Conservation (phyloP, 441 rosid species). For the Melastoma candidum region DNA sequence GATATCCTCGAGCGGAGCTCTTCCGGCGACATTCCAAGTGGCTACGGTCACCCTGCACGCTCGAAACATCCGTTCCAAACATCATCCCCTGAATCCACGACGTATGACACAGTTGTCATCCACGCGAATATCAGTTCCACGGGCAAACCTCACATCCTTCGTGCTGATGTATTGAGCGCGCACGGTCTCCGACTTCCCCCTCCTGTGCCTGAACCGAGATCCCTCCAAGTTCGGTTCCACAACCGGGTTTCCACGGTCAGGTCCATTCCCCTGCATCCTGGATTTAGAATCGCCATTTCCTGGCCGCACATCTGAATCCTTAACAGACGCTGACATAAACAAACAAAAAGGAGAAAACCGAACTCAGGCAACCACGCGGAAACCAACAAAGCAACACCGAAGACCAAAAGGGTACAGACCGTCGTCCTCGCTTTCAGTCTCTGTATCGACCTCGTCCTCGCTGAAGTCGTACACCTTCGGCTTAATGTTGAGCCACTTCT, state of each 20-base stretch:
- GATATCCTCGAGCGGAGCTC: slow-evolving; percentile 57
- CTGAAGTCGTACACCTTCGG: slow-evolving; percentile 82
- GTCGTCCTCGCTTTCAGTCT: slow-evolving; percentile 91
- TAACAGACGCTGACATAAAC: slow-evolving; percentile 44
- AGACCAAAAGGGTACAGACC: slow-evolving; percentile 27
- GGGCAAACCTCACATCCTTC: slow-evolving; percentile 79
- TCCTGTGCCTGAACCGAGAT: slow-evolving; percentile 50
- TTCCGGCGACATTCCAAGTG: slow-evolving; percentile 99
- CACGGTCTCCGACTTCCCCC: slow-evolving; percentile 93
- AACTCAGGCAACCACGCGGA: slow-evolving; percentile 6
- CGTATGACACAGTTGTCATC: neutral
- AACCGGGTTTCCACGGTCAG: slow-evolving; percentile 13
- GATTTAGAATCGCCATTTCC: slow-evolving; percentile 23
- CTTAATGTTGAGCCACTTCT: slow-evolving; percentile 92
- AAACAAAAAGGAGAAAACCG: slow-evolving; percentile 11
- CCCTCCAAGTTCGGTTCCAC: slow-evolving; percentile 42
- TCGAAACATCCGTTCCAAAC: slow-evolving; percentile 4
- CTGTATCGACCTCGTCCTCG: slow-evolving; percentile 88
- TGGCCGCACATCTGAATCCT: slow-evolving; percentile 30
- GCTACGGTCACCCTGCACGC: slow-evolving; percentile 61
- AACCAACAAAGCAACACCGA: too few species aligned
- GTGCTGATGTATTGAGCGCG: slow-evolving; percentile 82
- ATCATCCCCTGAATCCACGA: neutral
- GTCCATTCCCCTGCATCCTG: slow-evolving; percentile 21
- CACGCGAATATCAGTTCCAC: neutral